phyloP scores from a whole-genome alignment of 2,329 filamentous ascomycete genomes.

The Beauveria asiatica region DNA sequence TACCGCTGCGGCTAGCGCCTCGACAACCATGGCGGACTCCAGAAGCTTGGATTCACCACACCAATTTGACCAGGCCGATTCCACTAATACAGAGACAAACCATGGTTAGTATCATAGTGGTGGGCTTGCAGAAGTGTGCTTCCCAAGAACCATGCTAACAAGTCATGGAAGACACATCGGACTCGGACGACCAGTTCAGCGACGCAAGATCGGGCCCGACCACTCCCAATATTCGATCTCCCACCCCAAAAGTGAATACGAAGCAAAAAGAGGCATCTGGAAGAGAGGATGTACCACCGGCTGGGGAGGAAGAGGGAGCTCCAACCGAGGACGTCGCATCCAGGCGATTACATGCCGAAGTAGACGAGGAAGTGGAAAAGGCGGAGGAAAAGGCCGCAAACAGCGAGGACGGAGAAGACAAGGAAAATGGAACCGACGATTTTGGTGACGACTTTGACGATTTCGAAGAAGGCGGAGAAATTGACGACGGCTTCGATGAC shows the following conservation, averaged over 20 bases:
- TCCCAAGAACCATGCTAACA: neutral
- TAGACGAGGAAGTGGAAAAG: slow-evolving; percentile 24
- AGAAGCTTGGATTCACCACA: neutral
- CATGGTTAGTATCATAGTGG: slow-evolving; percentile 19
- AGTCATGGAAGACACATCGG: slow-evolving; percentile 40
- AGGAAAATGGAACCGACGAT: slow-evolving; percentile 32
- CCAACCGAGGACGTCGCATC: neutral
- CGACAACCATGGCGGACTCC: neutral
- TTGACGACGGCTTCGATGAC: slow-evolving; percentile 53
- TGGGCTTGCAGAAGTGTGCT: neutral
- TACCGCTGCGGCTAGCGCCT: neutral
- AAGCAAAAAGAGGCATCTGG: slow-evolving; percentile 44
- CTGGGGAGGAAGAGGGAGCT: slow-evolving; percentile 39
- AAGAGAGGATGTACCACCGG: slow-evolving; percentile 47
- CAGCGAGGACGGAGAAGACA: slow-evolving; percentile 19
- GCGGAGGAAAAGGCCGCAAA: neutral
- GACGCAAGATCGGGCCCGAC: slow-evolving; percentile 50
- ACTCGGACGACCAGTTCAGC: slow-evolving; percentile 62
- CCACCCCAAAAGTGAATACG: slow-evolving; percentile 51
- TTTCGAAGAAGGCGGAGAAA: slow-evolving; percentile 51
- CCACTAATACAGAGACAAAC: slow-evolving; percentile 9
- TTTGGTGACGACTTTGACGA: slow-evolving; percentile 56
- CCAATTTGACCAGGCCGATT: neutral
- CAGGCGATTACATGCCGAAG: slow-evolving; percentile 13
- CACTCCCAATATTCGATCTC: slow-evolving; percentile 36